Evolutionary conservation across 139 green algal species (phyloP).

Genomic region (Prasinococcaceae sp.): DNA sequence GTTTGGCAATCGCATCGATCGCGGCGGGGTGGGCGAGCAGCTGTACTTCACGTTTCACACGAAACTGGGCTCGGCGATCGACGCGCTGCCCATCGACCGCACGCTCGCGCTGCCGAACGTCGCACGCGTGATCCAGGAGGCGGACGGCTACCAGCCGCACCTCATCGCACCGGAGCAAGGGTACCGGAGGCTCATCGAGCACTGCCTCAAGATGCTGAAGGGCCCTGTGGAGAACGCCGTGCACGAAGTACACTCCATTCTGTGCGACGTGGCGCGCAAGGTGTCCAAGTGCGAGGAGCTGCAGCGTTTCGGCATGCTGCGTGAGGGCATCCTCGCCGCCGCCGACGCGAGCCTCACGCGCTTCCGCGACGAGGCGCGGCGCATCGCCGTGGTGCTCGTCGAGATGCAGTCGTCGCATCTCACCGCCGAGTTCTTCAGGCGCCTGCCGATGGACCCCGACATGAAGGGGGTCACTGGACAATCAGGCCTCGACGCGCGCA

Average conservation of each 20-base stretch:
- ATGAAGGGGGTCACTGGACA: background rate
- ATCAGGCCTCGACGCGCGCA: slow-evolving; percentile 2
- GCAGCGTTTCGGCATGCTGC: slow-evolving; percentile 12
- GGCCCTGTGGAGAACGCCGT: slow-evolving; percentile 15
- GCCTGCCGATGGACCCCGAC: slow-evolving; percentile 4
- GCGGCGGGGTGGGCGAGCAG: slow-evolving; percentile 47
- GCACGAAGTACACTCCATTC: slow-evolving; percentile 22
- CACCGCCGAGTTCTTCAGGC: slow-evolving; percentile 24
- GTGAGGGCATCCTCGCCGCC: slow-evolving; percentile 7
- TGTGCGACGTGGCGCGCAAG: slow-evolving; percentile 8
- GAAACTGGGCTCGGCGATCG: slow-evolving; percentile 13
- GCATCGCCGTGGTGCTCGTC: slow-evolving; percentile 12
- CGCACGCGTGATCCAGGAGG: slow-evolving; percentile 18
- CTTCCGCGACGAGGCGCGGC: slow-evolving; percentile 17
- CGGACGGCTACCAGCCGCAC: slow-evolving; percentile 92
- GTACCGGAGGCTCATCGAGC: slow-evolving; percentile 78
- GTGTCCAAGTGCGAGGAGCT: slow-evolving; percentile 11
- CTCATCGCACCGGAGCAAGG: slow-evolving; percentile 90
- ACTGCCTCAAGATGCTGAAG: slow-evolving; percentile 22
- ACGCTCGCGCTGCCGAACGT: slow-evolving; percentile 18
- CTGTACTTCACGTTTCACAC: slow-evolving; percentile 60
- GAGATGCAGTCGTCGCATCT: slow-evolving; percentile 25
- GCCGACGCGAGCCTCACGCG: slow-evolving; percentile 9
- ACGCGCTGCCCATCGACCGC: slow-evolving; percentile 15
- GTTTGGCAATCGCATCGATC: slow-evolving; percentile 12